Evolutionary conservation across 108 stramenopile genomes (phyloP).

Genomic region (Chaetoceros tenuissimus): DNA sequence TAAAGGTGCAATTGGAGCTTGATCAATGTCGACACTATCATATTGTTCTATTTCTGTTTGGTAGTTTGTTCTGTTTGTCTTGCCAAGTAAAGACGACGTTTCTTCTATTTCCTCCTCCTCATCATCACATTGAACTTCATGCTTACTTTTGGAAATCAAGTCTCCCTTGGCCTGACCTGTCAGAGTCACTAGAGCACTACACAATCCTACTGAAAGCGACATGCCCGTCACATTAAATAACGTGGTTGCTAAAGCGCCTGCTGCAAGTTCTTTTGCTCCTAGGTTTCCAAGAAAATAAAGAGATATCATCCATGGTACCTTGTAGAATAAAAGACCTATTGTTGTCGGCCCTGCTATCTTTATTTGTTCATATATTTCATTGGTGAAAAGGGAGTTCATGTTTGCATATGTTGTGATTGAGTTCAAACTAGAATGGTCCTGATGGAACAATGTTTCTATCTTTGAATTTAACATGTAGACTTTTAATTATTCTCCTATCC

Average conservation of each 20-base stretch:
- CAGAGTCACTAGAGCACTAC: slow-evolving; percentile 31
- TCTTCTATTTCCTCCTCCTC: background rate
- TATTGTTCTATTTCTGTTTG: background rate
- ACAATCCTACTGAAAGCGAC: slow-evolving; percentile 45
- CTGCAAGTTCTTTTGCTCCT: slow-evolving; percentile 44
- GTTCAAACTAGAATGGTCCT: too few species aligned
- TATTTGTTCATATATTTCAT: slow-evolving; percentile 11
- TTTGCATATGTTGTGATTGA: too few species aligned
- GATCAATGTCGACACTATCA: background rate
- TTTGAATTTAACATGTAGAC: too few species aligned
- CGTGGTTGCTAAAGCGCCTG: slow-evolving; percentile 57
- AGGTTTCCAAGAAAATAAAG: slow-evolving; percentile 41
- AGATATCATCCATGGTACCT: slow-evolving; percentile 48
- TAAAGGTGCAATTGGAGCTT: slow-evolving; percentile 21
- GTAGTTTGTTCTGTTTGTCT: background rate
- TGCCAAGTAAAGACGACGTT: background rate
- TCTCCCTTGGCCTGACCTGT: slow-evolving; percentile 29
- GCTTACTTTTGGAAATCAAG: slow-evolving; percentile 16
- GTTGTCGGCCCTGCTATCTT: slow-evolving; percentile 21
- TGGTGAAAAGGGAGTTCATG: too few species aligned
- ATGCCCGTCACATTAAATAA: slow-evolving; percentile 59
- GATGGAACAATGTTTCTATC: too few species aligned
- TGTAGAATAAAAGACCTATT: slow-evolving; percentile 25
- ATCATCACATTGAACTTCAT: slow-evolving; percentile 1
- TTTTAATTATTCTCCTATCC: too few species aligned